phyloP scores from a whole-genome alignment of 2,329 filamentous ascomycete species.

The Mycosphaerella arachidis region DNA sequence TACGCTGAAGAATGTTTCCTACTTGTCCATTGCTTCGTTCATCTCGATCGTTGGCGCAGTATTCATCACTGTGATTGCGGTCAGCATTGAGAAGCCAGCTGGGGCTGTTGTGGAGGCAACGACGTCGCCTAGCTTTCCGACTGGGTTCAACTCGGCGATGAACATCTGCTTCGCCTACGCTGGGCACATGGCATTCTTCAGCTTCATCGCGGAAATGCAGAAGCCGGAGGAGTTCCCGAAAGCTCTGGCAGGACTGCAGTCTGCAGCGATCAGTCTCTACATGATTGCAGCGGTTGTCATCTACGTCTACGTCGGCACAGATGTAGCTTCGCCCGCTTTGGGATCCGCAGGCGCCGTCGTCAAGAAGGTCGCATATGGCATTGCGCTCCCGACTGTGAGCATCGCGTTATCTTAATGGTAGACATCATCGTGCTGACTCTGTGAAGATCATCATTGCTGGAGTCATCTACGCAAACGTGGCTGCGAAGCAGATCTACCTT shows the following conservation, averaged over 20 bases:
- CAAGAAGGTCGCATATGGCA: conserved; percentile 61
- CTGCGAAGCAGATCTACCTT: conserved; percentile 61
- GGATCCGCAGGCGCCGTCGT: conserved; percentile 54
- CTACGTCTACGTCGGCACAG: conserved; percentile 58
- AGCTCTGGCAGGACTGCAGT: conserved; percentile 58
- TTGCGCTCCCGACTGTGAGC: conserved; percentile 58
- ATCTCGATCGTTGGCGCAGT: conserved; percentile 55
- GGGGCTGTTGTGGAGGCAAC: not conserved
- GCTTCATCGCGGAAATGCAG: conserved; percentile 60
- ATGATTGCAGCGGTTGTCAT: conserved; percentile 62
- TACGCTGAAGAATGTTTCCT: conserved; percentile 60
- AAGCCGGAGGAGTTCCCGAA: conserved; percentile 58
- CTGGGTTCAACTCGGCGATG: conserved; percentile 56
- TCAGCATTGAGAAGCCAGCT: conserved; percentile 1
- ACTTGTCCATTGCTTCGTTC: conserved; percentile 55
- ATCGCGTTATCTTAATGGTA: not conserved
- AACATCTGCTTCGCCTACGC: conserved; percentile 67
- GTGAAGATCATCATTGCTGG: conserved; percentile 59
- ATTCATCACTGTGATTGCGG: conserved; percentile 33
- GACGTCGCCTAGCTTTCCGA: conserved; percentile 36
- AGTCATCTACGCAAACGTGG: conserved; percentile 64
- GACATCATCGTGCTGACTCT: not conserved
- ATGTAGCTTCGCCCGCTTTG: conserved; percentile 62
- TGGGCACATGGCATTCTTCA: conserved; percentile 63
- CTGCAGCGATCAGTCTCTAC: conserved; percentile 57